Base-by-base conservation (phyloP, 1,139 yeast genomes). In the Schwanniomyces etchellsii region DNA sequence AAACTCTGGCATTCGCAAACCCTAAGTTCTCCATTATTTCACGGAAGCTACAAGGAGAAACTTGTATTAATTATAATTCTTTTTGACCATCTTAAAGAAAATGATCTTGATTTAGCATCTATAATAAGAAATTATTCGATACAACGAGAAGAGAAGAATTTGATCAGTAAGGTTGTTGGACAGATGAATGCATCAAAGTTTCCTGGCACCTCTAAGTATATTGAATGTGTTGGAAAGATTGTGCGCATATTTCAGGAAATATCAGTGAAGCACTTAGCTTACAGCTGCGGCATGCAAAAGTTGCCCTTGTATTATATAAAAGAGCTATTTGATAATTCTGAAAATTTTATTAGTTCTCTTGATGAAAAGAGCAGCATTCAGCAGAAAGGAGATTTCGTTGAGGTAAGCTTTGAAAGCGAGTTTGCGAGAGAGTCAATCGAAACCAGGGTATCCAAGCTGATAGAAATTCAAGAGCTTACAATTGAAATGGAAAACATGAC, bases 41-140 rank as follows among this genome's bases (percentile, higher is more conserved):
- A 51, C 31, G 69, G 69, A 0, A 42, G 64, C 1, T 62, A 63
- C 34, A 59, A 57, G 29, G 65, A 60, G 32, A 60, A 56, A 34
- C 44, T 55, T 13, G 42, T 37, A 14, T 36, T 52, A 26, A 43
- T 57, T n/a, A 42, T 54, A 5, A 36, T 47, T 10, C 47, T 57
- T 30, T 42, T 52, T 27, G 48, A 50, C 16, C 24, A 31, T 6
- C 40, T 50, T 12, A 37, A 35, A 15, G 30, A 30, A 13, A 26
- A 29, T 7, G 24, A 24, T 10, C 10, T 44, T 7, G 35, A 34
- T 17, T 22, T 35, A 10, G 31, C 44, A 5, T 30, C 29, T 14
- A 34, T 42, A 1, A 23, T 34, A 16, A 26, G 28, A 13, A 35
- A 31, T 18, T 18, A 28, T 35, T 13, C 32, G 31, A 14, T 24